Evolutionary conservation across 2,329 filamentous ascomycete species (phyloP), one percentile per base, ranked within the genome.

Genomic region (Chrysoporthe cubensis): DNA sequence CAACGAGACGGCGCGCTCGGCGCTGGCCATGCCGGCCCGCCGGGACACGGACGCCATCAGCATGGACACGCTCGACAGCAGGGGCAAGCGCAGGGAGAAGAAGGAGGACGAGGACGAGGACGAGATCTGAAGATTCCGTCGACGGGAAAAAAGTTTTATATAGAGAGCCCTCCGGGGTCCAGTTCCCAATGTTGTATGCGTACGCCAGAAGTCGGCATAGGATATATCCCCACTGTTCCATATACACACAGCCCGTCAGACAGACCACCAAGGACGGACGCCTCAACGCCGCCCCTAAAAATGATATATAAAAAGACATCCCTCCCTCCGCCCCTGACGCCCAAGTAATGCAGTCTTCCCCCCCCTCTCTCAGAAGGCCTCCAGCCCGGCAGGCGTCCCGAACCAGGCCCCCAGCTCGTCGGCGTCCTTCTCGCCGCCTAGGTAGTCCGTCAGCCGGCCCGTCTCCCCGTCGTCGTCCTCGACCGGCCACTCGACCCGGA

Each of bases 351-450:
- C n/a, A n/a, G n/a, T n/a, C n/a, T n/a, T n/a, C n/a, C n/a, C n/a
- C n/a, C n/a, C n/a, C n/a, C 26, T 4, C n/a, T 3, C 7, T 85
- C 73, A 96, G 74, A 96, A 93, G 26, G 91, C 87, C 72, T 91
- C 90, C 67, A 90, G 80, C 1, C 87, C 87, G 9, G 87, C 86
- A n/a, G 88, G 84, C 66, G 84, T 88, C 2, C 95, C 94, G 80
- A 93, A 97, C 94, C 94, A 97, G 37, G 86, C 84, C 1, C 87
- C 88, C 66, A 97, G 78, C 78, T 96, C 93, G 76, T 89, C 87
- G 4, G 78, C 83, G 26, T 83, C 83, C 70, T 78, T 83, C 46
- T 82, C 84, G 18, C 74, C 80, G 16, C 74, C 73, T 71, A 97
- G 92, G 77, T 92, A 97, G 71, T 95, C 90, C 0, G 92, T 95